Evolutionary conservation across 352 stramenopile genomes (phyloP), one percentile per base, ranked within the genome.

Genomic region (Globisporangium uncinulatum): DNA sequence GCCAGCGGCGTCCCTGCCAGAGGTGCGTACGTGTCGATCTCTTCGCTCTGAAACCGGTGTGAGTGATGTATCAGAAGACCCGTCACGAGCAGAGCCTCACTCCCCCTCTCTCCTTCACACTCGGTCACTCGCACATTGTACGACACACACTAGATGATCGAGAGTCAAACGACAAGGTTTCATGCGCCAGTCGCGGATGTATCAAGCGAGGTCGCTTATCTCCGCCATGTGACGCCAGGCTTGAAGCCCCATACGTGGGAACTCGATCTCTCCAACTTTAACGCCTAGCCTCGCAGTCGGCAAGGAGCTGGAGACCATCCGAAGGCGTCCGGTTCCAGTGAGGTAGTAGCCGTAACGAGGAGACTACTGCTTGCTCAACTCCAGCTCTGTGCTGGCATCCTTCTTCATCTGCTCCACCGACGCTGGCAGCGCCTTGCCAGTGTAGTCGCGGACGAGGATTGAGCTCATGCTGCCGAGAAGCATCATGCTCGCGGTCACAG

Each of bases 401-500:
- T 62, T 55, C 42, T 69, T 63, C 76, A 89, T 86, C 34, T 82
- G 65, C 31, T 86, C 74, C 17, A 89, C 69, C 8, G 79, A 89
- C 9, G 70, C 70, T 11, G 74, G 74, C 0, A 89, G 62, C 13
- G 55, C 63, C 34, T 81, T 86, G 39, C 79, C 79, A 10, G 65
- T 80, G 51, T 79, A 87, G 48, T 89, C 79, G 17, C 66, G 66
- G 8, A 89, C 76, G 31, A 86, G 59, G 1, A 76, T 53, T 4
- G 79, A 83, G 43, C 79, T 89, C 43, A 78, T 55, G 36, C 72
- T 84, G 3, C 85, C 88, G 7, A 95, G 62, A 24, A 94, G 57
- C 67, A 92, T 92, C 69, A 94, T 87, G n/a, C 46, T 79, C 24
- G 83, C 77, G 10, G 86, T 95, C 50, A 94, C 74, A 9, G 63